phyloP scores from a whole-genome alignment of 352 stramenopile genomes.

The Phytopythium montanum region DNA sequence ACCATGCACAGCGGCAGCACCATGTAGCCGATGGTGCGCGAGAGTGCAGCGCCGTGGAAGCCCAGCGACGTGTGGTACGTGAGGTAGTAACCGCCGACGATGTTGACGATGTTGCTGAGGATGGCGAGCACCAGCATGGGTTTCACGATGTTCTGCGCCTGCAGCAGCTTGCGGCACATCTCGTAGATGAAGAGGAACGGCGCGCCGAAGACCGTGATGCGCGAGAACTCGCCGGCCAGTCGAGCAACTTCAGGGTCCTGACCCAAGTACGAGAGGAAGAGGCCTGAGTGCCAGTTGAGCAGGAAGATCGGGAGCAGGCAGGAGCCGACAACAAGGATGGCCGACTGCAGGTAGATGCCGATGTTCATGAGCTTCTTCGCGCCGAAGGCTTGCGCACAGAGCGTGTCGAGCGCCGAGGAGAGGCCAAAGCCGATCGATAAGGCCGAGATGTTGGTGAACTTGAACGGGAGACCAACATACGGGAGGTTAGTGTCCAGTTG shows the following conservation, averaged over 20 bases:
- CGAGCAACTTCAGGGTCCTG: conserved; percentile 47
- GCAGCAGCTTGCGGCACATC: conserved; percentile 60
- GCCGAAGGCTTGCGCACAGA: conserved; percentile 74
- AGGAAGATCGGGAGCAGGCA: conserved; percentile 48
- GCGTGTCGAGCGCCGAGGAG: conserved; percentile 73
- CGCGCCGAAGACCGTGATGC: conserved; percentile 41
- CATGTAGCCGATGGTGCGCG: conserved; percentile 52
- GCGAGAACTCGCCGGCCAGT: conserved; percentile 45
- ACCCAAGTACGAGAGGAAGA: conserved; percentile 36
- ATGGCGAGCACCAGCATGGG: conserved; percentile 56
- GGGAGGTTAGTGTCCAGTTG: too few species aligned
- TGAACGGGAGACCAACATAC: not conserved
- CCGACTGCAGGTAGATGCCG: conserved; percentile 74
- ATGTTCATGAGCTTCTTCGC: conserved; percentile 53
- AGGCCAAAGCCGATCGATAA: conserved; percentile 71
- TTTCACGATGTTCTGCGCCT: conserved; percentile 65
- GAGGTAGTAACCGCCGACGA: conserved; percentile 57
- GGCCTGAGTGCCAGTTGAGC: conserved; percentile 46
- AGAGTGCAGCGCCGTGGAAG: conserved; percentile 70
- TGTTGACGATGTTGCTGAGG: conserved; percentile 57
- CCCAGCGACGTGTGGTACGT: conserved; percentile 66
- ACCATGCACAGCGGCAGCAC: conserved; percentile 35
- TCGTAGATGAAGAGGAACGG: conserved; percentile 64
- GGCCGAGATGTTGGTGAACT: conserved; percentile 74
- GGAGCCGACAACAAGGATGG: conserved; percentile 46